Conservation (phyloP, 208 protist species). For the Balamuthia mandrillaris region DNA sequence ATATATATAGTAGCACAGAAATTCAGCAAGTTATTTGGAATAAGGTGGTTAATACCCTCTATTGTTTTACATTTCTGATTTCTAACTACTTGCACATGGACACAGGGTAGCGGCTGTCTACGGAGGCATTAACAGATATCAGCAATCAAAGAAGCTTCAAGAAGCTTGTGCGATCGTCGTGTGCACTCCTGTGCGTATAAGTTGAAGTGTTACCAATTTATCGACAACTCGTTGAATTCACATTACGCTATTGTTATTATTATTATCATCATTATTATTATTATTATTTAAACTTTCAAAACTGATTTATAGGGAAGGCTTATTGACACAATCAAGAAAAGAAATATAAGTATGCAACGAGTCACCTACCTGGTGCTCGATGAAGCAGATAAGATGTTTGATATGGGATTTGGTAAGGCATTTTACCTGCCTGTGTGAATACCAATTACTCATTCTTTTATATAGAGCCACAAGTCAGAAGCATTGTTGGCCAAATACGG, state of each 20-base stretch:
- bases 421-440: conserved; percentile 25
- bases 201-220: conserved; percentile 45
- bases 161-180: conserved; percentile 55
- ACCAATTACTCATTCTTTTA: background rate
- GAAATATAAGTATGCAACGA: conserved; percentile 38
- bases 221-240: background rate
- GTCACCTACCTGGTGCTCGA: conserved; percentile 61
- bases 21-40: conserved; percentile 50
- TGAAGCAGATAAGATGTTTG: conserved; percentile 68
- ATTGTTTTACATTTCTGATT: too few relatives aligned
- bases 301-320: background rate
- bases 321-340: conserved; percentile 46
- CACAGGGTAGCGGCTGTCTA: conserved; percentile 51
- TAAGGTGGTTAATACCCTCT: conserved; percentile 21
- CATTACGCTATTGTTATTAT: too few relatives aligned
- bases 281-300: too few relatives aligned
- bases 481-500: conserved; percentile 52
- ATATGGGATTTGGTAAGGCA: conserved; percentile 50
- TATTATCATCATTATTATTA: too few relatives aligned
- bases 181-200: conserved; percentile 62
- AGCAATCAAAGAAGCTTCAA: conserved; percentile 54
- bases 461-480: conserved; percentile 52
- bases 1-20: conserved; percentile 68
- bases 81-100: background rate
- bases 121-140: conserved; percentile 49